Conservation (phyloP, 1,284 basidiomycete species). For the Cryptococcus deneoformans region DNA sequence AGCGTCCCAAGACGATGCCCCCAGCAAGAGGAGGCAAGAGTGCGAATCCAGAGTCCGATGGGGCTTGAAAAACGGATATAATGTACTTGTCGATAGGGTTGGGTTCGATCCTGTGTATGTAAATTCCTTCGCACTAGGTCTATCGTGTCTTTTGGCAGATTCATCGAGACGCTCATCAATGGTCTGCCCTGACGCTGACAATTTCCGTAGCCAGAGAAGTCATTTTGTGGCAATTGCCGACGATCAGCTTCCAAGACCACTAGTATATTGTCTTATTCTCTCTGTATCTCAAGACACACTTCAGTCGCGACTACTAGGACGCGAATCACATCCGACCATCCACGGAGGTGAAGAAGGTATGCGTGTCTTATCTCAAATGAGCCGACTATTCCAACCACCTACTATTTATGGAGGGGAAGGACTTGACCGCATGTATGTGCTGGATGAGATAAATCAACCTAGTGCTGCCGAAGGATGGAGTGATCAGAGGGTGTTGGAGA, state of each 20-base stretch:
- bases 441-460: slow-evolving; percentile 29
- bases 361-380: slow-evolving; percentile 39
- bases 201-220: slow-evolving; percentile 36
- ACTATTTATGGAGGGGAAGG: slow-evolving; percentile 25
- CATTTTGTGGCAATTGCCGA: slow-evolving; percentile 43
- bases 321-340: slow-evolving; percentile 44
- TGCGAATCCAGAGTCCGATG: slow-evolving; percentile 34
- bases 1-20: slow-evolving; percentile 48
- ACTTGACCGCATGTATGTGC: slow-evolving; percentile 27
- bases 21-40: slow-evolving; percentile 35
- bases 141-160: neutral
- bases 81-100: slow-evolving; percentile 47
- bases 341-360: slow-evolving; percentile 34
- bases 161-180: neutral
- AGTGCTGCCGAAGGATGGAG: slow-evolving; percentile 20
- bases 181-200: neutral
- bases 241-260: slow-evolving; percentile 11
- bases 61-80: slow-evolving; percentile 30
- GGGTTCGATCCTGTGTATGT: slow-evolving; percentile 45
- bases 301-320: slow-evolving; percentile 22
- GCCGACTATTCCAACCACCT: slow-evolving; percentile 27
- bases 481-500: slow-evolving; percentile 2
- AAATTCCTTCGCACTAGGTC: neutral
- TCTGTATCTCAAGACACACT: slow-evolving; percentile 24
- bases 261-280: slow-evolving; percentile 25